Base-by-base conservation (phyloP, 1,284 basidiomycete species). In the Trichosporon inkin region DNA sequence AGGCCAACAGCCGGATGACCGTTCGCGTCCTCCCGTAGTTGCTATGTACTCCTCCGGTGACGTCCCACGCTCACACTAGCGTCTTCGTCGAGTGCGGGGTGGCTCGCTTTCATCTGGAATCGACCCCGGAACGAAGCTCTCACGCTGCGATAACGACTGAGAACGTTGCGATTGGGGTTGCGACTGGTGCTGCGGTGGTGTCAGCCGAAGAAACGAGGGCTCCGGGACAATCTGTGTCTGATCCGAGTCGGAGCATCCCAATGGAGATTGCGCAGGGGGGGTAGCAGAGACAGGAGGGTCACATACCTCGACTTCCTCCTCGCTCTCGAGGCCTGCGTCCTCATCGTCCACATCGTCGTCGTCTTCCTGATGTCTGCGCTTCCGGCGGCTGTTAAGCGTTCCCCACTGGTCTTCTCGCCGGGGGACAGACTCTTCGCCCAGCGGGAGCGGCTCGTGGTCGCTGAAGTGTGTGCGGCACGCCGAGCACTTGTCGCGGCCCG, bases 351-450 rank as follows among this genome's bases (percentile, higher is more conserved):
- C 67, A 1, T 68, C 71, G 17, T 55, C 62, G 20, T 64, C 63
- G 6, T 61, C 67, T 11, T 66, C 61, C 28, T 40, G 32, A 34
- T 41, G 55, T 35, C 52, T 35, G 40, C 61, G 60, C 40, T 57
- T 65, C 28, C 63, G 52, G 51, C 58, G 44, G 62, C 36, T 58
- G 41, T n/a, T 55, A 56, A 10, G 60, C 36, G 39, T 57, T 40
- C 7, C 62, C 32, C 56, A 71, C 6, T 65, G 60, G 58, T 78
- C 76, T 57, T 73, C 63, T 1, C 56, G 58, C 16, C 59, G 61
- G 1, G 67, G 59, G 0, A 73, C 71, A 2, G 73, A 66, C 44
- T 69, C 67, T 56, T 78, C 76, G 17, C 76, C 76, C 0, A 78
- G 53, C 0, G 62, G 14, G 55, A 62, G 1, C 64, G 67, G 14